Evolutionary conservation across 1,139 yeast genomes (phyloP).

Genomic region (Suhomyces kunorum): DNA sequence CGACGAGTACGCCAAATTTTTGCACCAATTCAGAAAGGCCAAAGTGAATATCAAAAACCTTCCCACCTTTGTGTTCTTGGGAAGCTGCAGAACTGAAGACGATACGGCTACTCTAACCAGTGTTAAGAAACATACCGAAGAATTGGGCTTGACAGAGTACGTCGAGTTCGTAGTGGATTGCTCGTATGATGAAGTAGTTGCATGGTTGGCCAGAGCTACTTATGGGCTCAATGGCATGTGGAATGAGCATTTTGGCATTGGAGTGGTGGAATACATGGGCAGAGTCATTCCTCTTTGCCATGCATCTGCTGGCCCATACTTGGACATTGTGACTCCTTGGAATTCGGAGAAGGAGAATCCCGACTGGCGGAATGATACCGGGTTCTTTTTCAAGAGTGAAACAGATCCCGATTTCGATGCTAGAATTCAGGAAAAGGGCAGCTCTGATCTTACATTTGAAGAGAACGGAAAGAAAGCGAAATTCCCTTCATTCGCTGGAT

Average conservation of each 20-base stretch:
- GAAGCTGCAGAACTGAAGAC: conserved; percentile 72
- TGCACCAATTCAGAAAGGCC: conserved; percentile 24
- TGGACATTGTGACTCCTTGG: conserved; percentile 65
- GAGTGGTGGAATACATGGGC: conserved; percentile 90
- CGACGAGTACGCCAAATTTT: conserved; percentile 58
- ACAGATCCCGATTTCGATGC: conserved; percentile 65
- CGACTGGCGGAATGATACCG: conserved; percentile 51
- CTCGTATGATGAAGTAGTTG: conserved; percentile 61
- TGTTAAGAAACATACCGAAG: conserved; percentile 48
- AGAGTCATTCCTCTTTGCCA: conserved; percentile 85
- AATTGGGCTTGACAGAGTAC: conserved; percentile 47
- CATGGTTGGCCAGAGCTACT: conserved; percentile 57
- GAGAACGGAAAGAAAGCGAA: conserved; percentile 14
- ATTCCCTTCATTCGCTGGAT: conserved; percentile 43
- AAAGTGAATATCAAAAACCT: conserved; percentile 23
- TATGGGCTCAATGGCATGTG: conserved; percentile 97
- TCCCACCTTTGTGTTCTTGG: conserved; percentile 70
- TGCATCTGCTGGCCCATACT: conserved; percentile 91
- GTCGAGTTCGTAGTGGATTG: conserved; percentile 78
- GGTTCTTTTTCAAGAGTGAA: conserved; percentile 66
- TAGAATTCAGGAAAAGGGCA: conserved; percentile 8
- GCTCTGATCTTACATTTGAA: neutral
- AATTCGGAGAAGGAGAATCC: conserved; percentile 16
- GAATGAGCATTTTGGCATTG: conserved; percentile 99
- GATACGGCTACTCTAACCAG: conserved; percentile 63